phyloP scores from a whole-genome alignment of 116 monocot genomes.

The Trichopus zeylanicus region DNA sequence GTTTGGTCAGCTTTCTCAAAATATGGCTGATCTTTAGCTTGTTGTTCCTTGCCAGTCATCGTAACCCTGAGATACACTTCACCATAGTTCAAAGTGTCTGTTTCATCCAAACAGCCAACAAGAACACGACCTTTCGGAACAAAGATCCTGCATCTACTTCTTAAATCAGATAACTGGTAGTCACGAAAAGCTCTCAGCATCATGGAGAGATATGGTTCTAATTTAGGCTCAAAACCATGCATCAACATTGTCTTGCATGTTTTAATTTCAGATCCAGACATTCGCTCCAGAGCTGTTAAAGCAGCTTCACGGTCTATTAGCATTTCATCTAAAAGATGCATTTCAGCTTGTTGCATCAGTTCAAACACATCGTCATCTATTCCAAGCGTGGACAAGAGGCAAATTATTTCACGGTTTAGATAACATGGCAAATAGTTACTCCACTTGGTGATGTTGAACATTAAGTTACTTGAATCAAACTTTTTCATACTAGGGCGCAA shows the following conservation, averaged over 20 bases:
- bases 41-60: constrained; percentile 50
- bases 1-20: constrained; percentile 37
- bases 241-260: constrained; percentile 51
- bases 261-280: constrained; percentile 39
- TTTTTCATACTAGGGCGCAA: constrained; percentile 88
- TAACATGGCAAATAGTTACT: constrained; percentile 68
- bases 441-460: constrained; percentile 76
- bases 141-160: constrained; percentile 69
- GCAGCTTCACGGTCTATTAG: constrained; percentile 46
- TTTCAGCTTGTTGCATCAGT: constrained; percentile 46
- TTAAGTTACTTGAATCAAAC: constrained; percentile 71
- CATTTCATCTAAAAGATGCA: constrained; percentile 39
- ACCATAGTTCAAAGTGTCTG: constrained; percentile 56
- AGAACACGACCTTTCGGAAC: constrained; percentile 84
- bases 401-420: constrained; percentile 90
- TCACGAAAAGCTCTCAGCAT: constrained; percentile 66
- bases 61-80: constrained; percentile 77
- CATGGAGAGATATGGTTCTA: constrained; percentile 74
- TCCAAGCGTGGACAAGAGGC: constrained; percentile 74
- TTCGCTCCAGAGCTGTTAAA: constrained; percentile 40
- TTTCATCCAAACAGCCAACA: constrained; percentile 88
- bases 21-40: constrained; percentile 20
- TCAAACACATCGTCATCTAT: constrained; percentile 62
- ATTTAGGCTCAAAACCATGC: constrained; percentile 64
- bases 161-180: constrained; percentile 58